Conservation (phyloP, 345 rosid genomes). For the Hypericum androsaemum region DNA sequence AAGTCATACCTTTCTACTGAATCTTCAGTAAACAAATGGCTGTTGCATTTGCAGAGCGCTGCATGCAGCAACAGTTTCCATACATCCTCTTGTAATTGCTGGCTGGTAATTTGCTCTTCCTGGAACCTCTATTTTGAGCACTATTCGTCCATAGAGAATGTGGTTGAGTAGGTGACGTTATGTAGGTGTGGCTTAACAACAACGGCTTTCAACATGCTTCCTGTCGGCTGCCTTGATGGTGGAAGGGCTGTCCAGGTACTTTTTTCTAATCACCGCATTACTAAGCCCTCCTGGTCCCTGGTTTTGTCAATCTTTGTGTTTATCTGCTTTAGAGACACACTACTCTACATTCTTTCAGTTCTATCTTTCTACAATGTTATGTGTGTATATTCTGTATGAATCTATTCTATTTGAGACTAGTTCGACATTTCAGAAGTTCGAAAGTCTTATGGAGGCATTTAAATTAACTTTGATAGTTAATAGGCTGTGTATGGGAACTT, state of each 20-base stretch:
- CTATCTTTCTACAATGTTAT: no score
- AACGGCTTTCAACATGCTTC: slow-evolving; percentile 90
- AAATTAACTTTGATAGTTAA: no score
- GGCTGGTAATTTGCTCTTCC: slow-evolving; percentile 57
- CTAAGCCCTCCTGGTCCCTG: not conserved
- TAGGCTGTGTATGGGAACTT: no score
- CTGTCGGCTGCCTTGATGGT: slow-evolving; percentile 92
- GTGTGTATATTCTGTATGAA: no score
- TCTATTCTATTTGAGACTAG: no score
- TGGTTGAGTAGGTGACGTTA: not conserved
- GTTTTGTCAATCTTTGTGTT: not conserved
- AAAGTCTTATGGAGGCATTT: no score
- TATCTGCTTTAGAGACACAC: no score
- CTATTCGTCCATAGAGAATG: not conserved
- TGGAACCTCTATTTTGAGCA: slow-evolving; percentile 9
- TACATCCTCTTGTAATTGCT: slow-evolving; percentile 90
- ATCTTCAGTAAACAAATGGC: slow-evolving; percentile 10
- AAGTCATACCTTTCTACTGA: slow-evolving; percentile 6
- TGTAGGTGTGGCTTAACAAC: slow-evolving; percentile 94
- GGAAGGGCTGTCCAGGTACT: slow-evolving; percentile 93
- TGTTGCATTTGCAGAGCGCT: slow-evolving; percentile 48
- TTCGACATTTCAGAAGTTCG: no score
- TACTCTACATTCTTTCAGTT: no score
- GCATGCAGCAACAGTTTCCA: slow-evolving; percentile 76
- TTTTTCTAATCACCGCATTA: not conserved